A percentile compares a stretch with the other conserved stretches of the same genome.
These are phyloP conservation scores for Penicillium oxalicum DNA, from an alignment of 2,329 filamentous ascomycete species.

Conservation along the genomic window DNA sequence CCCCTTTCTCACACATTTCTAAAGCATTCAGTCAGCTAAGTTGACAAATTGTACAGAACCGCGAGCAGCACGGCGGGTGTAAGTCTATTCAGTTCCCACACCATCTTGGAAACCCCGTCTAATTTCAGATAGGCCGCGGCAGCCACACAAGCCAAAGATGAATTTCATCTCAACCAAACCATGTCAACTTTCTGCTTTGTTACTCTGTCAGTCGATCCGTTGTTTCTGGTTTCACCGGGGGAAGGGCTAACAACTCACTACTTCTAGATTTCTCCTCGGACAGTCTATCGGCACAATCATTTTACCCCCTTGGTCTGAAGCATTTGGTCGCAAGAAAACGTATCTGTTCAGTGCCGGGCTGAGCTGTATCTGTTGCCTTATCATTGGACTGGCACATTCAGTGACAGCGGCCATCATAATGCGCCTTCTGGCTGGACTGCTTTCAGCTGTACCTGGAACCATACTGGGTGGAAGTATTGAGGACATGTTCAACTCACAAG, in stretches of 20 bases:
- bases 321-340: conserved; percentile 34
- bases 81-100: conserved; percentile 8
- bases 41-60: conserved; percentile 23
- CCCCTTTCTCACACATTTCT: background rate
- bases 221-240: conserved; percentile 1
- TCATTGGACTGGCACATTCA: conserved; percentile 35
- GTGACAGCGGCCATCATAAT: conserved; percentile 37
- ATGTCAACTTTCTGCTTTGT: conserved; percentile 30
- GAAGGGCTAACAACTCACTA: background rate
- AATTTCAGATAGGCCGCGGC: conserved; percentile 22
- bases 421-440: conserved; percentile 40
- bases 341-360: conserved; percentile 28
- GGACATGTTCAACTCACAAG: conserved; percentile 44
- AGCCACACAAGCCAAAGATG: conserved; percentile 21
- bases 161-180: conserved; percentile 23
- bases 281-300: conserved; percentile 31
- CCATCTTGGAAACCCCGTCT: no score
- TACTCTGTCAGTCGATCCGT: conserved; percentile 15
- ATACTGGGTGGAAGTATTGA: conserved; percentile 47
- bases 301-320: conserved; percentile 34
- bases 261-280: conserved; percentile 29
- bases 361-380: conserved; percentile 29
- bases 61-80: conserved; percentile 33
- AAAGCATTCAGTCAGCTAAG: background rate
- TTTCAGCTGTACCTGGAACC: conserved; percentile 45